Percentiles rank a stretch among this genome's conserved stretches.
Conservation (phyloP, 2,329 filamentous ascomycete species). For the Penicillium expansum region DNA sequence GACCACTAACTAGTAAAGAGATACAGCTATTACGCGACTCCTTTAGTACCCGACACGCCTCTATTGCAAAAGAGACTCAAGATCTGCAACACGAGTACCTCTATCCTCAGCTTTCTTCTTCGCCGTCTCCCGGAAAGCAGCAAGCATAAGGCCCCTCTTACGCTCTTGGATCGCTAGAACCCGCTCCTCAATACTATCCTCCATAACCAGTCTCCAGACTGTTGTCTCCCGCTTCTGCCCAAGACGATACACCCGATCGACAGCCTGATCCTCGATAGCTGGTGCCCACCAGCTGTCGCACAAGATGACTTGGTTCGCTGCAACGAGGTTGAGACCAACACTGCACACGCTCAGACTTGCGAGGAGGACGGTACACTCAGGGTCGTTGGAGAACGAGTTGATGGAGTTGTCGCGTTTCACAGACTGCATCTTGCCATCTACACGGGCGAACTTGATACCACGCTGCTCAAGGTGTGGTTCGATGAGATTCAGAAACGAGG, state of each 20-base stretch:
- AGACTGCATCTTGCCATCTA: conserved; percentile 78
- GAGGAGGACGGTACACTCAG: conserved; percentile 70
- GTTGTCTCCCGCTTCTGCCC: conserved; percentile 77
- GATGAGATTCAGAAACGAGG: conserved; percentile 72
- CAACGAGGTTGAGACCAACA: conserved; percentile 81
- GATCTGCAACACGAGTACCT: conserved; percentile 53
- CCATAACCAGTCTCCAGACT: conserved; percentile 78
- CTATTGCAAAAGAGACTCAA: conserved; percentile 38
- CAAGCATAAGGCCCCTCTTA: conserved; percentile 73
- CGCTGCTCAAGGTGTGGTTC: conserved; percentile 63
- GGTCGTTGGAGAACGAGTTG: conserved; percentile 63
- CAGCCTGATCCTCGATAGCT: conserved; percentile 86
- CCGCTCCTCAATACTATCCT: conserved; percentile 74
- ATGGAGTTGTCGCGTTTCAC: conserved; percentile 70
- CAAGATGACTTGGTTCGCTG: conserved; percentile 81
- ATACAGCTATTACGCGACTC: background rate
- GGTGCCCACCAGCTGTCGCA: conserved; percentile 90
- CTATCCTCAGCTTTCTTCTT: conserved; percentile 55
- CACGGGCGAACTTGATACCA: conserved; percentile 64
- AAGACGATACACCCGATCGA: conserved; percentile 82
- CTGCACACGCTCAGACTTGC: conserved; percentile 79
- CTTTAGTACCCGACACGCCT: too few relatives aligned
- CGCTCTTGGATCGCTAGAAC: conserved; percentile 75
- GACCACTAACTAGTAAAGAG: background rate
- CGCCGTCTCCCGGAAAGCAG: conserved; percentile 74